phyloP scores from a whole-genome alignment of 768 basidiomycete species.

The Boletus pseudo-olivaceus region DNA sequence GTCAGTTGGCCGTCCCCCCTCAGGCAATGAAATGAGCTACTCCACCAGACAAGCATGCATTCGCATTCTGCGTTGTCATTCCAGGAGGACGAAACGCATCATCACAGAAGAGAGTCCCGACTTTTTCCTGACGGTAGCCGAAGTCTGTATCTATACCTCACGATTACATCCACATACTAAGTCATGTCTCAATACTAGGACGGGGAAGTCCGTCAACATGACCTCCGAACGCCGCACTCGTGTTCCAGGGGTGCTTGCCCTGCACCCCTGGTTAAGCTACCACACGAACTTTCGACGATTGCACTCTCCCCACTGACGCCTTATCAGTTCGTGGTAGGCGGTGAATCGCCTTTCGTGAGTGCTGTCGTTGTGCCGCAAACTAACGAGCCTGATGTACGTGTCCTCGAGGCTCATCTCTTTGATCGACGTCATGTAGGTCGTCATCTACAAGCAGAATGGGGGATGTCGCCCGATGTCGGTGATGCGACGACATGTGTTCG shows the following conservation, averaged over 20 bases:
- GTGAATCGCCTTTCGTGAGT: constrained; percentile 72
- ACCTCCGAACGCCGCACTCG: constrained; percentile 65
- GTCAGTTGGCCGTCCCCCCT: constrained; percentile 34
- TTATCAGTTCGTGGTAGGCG: constrained; percentile 82
- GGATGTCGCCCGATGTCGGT: constrained; percentile 44
- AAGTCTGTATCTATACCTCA: constrained; percentile 42
- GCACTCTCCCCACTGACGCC: constrained; percentile 76
- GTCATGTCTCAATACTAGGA: constrained; percentile 48
- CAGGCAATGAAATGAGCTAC: constrained; percentile 45
- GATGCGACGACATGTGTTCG: constrained; percentile 77
- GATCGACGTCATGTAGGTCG: constrained; percentile 74
- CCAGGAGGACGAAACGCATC: constrained; percentile 70
- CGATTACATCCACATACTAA: constrained; percentile 9
- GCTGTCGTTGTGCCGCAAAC: background rate
- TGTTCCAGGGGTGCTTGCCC: constrained; percentile 62
- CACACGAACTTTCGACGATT: constrained; percentile 66
- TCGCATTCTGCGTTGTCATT: constrained; percentile 67
- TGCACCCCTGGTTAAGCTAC: constrained; percentile 62
- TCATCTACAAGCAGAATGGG: constrained; percentile 66
- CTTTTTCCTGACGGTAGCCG: constrained; percentile 73
- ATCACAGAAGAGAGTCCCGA: constrained; percentile 77
- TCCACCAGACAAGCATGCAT: constrained; percentile 45
- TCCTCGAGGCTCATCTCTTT: constrained; percentile 45
- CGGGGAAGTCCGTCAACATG: constrained; percentile 85
- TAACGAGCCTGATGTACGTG: background rate